phyloP scores from a whole-genome alignment of 2,329 filamentous ascomycete genomes.

The Basipetospora chlamydospora region DNA sequence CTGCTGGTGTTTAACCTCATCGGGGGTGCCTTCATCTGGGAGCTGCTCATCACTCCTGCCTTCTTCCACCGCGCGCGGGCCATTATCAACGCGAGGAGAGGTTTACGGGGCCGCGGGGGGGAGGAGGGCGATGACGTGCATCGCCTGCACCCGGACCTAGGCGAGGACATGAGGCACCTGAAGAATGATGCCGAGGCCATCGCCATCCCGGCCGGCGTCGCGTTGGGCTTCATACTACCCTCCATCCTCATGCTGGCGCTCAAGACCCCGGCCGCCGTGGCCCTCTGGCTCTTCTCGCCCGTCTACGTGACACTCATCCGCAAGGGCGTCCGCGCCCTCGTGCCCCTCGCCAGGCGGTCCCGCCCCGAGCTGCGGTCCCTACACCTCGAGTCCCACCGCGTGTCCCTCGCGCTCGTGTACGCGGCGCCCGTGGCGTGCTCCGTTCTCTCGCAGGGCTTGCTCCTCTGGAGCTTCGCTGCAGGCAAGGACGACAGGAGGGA shows the following conservation, averaged over 20 bases:
- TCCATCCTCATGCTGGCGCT: conserved; percentile 30
- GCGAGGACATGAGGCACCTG: conserved; percentile 22
- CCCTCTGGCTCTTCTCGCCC: conserved; percentile 37
- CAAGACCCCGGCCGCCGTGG: conserved; percentile 20
- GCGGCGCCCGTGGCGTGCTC: conserved; percentile 29
- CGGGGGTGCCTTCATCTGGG: conserved; percentile 36
- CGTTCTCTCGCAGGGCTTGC: conserved; percentile 24
- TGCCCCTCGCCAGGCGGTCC: conserved; percentile 7
- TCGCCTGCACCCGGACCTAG: conserved; percentile 15
- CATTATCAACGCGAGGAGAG: conserved; percentile 16
- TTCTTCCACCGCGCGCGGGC: conserved; percentile 28
- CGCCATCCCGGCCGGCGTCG: conserved; percentile 36
- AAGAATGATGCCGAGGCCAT: conserved; percentile 34
- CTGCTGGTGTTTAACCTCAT: conserved; percentile 35
- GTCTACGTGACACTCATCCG: conserved; percentile 31
- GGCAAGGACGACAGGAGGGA: conserved; percentile 29
- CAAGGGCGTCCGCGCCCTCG: conserved; percentile 16
- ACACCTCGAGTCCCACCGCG: conserved; percentile 27
- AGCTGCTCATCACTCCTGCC: conserved; percentile 34
- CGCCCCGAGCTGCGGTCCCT: conserved; percentile 15
- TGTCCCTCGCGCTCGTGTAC: conserved; percentile 27
- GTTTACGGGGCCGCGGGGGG: conserved; percentile 9
- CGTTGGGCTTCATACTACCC: conserved; percentile 31
- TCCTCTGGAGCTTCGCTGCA: conserved; percentile 24
- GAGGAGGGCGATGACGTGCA: conserved; percentile 11